Percentiles rank a stretch among this genome's conserved stretches.
These are phyloP conservation scores for Pittosporum tobira DNA, from an alignment of 129 eudicot species.

Conservation along the genomic window DNA sequence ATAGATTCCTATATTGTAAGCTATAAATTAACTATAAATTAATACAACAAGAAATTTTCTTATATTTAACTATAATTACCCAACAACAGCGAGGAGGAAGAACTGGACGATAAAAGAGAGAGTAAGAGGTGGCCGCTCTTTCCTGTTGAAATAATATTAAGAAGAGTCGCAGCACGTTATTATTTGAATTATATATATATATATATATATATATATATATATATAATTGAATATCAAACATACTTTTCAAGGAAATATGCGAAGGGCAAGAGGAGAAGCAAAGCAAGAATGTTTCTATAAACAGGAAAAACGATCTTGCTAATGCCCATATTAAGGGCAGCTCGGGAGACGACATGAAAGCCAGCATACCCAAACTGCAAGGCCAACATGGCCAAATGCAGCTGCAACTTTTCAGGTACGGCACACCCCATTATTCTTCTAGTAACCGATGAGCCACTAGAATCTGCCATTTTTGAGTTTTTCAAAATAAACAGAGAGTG, in stretches of 20 bases:
- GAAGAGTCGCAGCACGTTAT: not conserved
- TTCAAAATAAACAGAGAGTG: not conserved
- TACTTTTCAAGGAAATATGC: constrained; percentile 99
- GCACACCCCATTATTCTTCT: constrained; percentile 50
- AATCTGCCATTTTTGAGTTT: constrained; percentile 42
- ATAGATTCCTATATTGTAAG: no score
- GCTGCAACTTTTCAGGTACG: constrained; percentile 73
- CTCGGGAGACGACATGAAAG: constrained; percentile 91
- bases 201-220: not conserved
- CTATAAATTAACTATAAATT: no score
- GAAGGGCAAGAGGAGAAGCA: constrained; percentile 78
- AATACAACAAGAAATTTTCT: no score
- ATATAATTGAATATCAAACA: not conserved
- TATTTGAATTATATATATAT: not conserved
- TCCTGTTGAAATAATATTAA: constrained; percentile 33
- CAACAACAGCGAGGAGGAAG: constrained; percentile 86
- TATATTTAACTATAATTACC: constrained; percentile 32
- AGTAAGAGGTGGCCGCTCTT: constrained; percentile 76
- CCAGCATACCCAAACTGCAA: constrained; percentile 98
- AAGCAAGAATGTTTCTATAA: constrained; percentile 80
- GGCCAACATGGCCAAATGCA: constrained; percentile 83
- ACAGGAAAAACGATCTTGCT: constrained; percentile 94
- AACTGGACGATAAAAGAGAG: constrained; percentile 65
- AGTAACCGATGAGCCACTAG: constrained; percentile 23
- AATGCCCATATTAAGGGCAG: constrained; percentile 98